These are phyloP conservation scores for Aspergillus tubingensis DNA, from an alignment of 2,329 filamentous ascomycete species.

Conservation along the genomic window DNA sequence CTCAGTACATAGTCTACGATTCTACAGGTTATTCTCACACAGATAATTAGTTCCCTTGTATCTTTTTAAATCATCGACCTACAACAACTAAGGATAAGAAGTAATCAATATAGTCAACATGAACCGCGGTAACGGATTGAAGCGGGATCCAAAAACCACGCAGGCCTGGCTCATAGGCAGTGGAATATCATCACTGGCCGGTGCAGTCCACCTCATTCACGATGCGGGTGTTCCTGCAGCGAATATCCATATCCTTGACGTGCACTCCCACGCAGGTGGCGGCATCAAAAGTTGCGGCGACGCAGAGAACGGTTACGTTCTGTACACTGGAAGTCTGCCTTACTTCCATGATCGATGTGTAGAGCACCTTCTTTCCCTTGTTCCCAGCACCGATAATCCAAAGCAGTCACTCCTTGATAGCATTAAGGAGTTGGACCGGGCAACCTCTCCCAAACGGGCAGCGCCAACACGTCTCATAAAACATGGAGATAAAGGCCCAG, in stretches of 20 bases:
- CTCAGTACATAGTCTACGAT: too few species aligned
- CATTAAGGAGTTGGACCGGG: neutral
- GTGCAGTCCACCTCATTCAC: conserved; percentile 40
- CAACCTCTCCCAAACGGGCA: conserved; percentile 5
- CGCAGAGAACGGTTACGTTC: conserved; percentile 36
- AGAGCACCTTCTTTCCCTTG: conserved; percentile 35
- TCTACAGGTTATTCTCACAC: too few species aligned
- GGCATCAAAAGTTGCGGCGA: conserved; percentile 32
- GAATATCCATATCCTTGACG: conserved; percentile 40
- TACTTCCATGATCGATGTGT: conserved; percentile 39
- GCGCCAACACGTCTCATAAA: conserved; percentile 4
- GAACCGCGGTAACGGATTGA: neutral
- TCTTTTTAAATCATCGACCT: neutral
- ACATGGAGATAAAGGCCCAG: neutral
- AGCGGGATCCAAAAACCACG: conserved; percentile 16
- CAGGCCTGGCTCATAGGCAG: conserved; percentile 41
- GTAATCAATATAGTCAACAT: too few species aligned
- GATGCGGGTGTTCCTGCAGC: conserved; percentile 35
- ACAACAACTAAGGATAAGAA: too few species aligned
- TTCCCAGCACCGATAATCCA: conserved; percentile 21
- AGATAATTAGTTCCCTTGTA: too few species aligned
- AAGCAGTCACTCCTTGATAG: conserved; percentile 11
- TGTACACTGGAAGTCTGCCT: conserved; percentile 37
- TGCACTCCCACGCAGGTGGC: conserved; percentile 33
- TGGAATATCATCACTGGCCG: conserved; percentile 39